Base-by-base conservation (phyloP, 768 basidiomycete species). In the Podaxis sp. region DNA sequence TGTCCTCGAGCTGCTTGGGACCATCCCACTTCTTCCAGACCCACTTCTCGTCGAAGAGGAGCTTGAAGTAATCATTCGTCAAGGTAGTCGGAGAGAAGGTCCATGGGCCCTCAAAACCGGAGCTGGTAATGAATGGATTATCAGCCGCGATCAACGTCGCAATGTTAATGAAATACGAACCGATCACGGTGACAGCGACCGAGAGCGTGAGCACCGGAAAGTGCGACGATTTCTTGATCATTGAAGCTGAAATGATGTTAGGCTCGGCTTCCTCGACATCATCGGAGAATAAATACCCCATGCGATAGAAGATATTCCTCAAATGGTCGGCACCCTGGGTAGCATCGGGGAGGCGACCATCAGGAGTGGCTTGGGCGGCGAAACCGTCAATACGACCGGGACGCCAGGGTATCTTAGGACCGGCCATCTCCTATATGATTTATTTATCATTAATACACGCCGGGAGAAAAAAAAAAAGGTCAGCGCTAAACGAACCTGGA, bases 211-310 rank as follows among this genome's bases (percentile, higher is more conserved):
- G 93, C 95, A 65, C 96, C 96, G 24, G 86, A 86, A 67, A 98
- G 90, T 60, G 94, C 93, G 64, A 97, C 96, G 55, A 99, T 99
- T 78, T 98, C 96, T 76, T 93, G 93, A 77, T 99, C 96, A 72
- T 95, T 90, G 82, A 98, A 96, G 58, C 81, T 82, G 42, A 33
- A 24, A 57, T 30, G 17, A 48, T 0, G 48, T 65, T 26, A 66
- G 52, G 19, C 33, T 54, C 19, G 60, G 55, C 39, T 61, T 4
- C 12, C n/a, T 13, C 24, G 22, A 48, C 42, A 54, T 15, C 24
- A n/a, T 38, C 19, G 6, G 54, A 53, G 28, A 44, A 48, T 24
- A 63, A 73, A 49, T 69, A 81, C 79, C 91, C 94, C 94, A 95
- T 95, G 71, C 93, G 90, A 77, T 91, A 86, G 80, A 95, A 95